Conservation (phyloP, 441 rosid genomes). For the Daphne laureola region DNA sequence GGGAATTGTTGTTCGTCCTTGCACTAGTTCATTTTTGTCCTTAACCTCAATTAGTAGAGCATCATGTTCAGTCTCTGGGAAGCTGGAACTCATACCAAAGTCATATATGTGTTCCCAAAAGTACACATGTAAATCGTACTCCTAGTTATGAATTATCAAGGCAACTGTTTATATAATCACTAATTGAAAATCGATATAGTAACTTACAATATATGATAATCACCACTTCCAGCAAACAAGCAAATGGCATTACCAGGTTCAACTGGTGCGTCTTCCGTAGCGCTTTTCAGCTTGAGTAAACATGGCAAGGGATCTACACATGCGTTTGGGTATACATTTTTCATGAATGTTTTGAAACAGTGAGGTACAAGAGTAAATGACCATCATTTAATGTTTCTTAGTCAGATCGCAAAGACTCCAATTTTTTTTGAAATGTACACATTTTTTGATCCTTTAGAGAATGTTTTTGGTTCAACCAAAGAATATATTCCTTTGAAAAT, state of each 20-base stretch:
- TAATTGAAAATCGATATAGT: slow-evolving; percentile 10
- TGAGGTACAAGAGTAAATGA: neutral
- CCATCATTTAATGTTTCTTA: neutral
- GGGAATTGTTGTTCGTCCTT: slow-evolving; percentile 68
- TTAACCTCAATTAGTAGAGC: slow-evolving; percentile 79
- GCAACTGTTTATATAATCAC: neutral
- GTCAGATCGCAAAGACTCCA: too few relatives aligned
- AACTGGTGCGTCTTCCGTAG: slow-evolving; percentile 48
- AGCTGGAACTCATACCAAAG: slow-evolving; percentile 37
- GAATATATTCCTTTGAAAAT: too few relatives aligned
- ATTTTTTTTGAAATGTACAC: too few relatives aligned
- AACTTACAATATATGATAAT: slow-evolving; percentile 86
- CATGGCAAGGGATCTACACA: slow-evolving; percentile 64
- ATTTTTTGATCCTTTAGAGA: too few relatives aligned
- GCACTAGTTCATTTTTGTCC: slow-evolving; percentile 59
- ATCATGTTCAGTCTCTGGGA: slow-evolving; percentile 83
- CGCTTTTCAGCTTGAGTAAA: slow-evolving; percentile 74
- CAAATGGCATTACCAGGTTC: slow-evolving; percentile 56
- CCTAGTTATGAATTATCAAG: slow-evolving; percentile 2
- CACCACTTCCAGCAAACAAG: slow-evolving; percentile 81
- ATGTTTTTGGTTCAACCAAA: too few relatives aligned
- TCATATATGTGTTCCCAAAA: slow-evolving; percentile 4
- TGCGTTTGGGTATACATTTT: slow-evolving; percentile 11
- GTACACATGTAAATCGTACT: neutral
- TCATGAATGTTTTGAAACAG: neutral